Conservation (phyloP, 2,329 filamentous ascomycete genomes). For the Lasiodiplodia gonubiensis region DNA sequence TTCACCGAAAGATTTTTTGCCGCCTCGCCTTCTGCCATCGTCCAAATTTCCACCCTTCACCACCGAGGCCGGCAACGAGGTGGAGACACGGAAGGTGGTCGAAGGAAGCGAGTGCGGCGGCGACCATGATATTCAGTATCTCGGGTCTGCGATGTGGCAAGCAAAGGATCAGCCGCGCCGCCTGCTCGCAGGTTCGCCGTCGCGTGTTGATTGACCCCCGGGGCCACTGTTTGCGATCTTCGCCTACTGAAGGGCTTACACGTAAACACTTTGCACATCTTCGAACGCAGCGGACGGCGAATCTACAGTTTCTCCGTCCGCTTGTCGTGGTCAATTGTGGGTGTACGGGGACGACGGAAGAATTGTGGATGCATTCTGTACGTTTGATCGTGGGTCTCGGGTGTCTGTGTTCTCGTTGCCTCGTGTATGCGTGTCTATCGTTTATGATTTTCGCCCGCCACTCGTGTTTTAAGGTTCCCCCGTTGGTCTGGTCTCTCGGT, state of each 20-base stretch:
- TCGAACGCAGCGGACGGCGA: conserved; percentile 22
- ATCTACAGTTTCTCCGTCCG: neutral
- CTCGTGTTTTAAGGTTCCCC: neutral
- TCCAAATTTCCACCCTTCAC: neutral
- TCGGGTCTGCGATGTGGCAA: neutral
- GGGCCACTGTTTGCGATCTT: neutral
- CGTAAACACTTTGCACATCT: conserved; percentile 3
- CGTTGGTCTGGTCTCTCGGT: neutral
- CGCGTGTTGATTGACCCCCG: conserved; percentile 10
- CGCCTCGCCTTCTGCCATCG: neutral
- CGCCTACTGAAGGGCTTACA: neutral
- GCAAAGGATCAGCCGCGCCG: conserved; percentile 6
- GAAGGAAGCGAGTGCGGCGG: neutral
- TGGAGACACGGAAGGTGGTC: neutral
- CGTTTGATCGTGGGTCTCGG: neutral
- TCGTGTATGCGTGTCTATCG: neutral
- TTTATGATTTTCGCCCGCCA: neutral
- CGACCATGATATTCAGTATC: neutral
- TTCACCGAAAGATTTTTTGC: neutral
- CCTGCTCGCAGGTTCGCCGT: neutral
- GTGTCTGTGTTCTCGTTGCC: neutral
- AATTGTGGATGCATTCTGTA: conserved; percentile 7
- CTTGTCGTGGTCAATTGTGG: neutral
- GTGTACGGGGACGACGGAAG: conserved; percentile 4
- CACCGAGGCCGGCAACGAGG: neutral